Percentiles rank a stretch among this genome's conserved stretches.
Conservation (phyloP, 2,329 filamentous ascomycete genomes). For the Epichloe brachyelytri region DNA sequence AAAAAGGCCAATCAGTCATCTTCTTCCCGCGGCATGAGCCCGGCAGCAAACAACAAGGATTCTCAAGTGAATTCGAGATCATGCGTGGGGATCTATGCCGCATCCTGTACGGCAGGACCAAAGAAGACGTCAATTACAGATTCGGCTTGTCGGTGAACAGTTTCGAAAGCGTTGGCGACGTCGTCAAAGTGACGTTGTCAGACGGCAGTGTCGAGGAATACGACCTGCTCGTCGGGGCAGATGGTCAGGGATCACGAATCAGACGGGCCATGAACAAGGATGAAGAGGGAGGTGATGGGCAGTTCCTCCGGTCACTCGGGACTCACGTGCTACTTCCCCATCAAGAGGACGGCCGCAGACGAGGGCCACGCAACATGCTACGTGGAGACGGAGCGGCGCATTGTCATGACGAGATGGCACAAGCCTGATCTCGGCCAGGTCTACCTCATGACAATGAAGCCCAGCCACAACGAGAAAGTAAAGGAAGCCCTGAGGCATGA, state of each 20-base stretch:
- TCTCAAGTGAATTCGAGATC: constrained; percentile 40
- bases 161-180: constrained; percentile 1
- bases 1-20: constrained; percentile 22
- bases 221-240: constrained; percentile 10
- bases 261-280: constrained; percentile 6
- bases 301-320: background rate
- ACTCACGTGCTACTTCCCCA: constrained; percentile 26
- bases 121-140: constrained; percentile 14
- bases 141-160: constrained; percentile 10
- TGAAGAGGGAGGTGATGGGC: constrained; percentile 1
- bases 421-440: constrained; percentile 12
- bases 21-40: constrained; percentile 17
- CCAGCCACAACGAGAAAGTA: constrained; percentile 12
- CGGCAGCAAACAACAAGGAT: constrained; percentile 12
- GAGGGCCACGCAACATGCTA: constrained; percentile 13
- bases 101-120: constrained; percentile 26
- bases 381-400: constrained; percentile 22
- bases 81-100: constrained; percentile 37
- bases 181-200: constrained; percentile 7
- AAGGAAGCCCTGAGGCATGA: constrained; percentile 10
- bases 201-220: constrained; percentile 7
- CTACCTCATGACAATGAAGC: constrained; percentile 14
- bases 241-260: constrained; percentile 9
- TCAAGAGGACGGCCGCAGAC: constrained; percentile 14
- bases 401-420: constrained; percentile 18